These are phyloP conservation scores for Lotus japonicus DNA, from an alignment of 306 rosid genomes.

Conservation along the genomic window DNA sequence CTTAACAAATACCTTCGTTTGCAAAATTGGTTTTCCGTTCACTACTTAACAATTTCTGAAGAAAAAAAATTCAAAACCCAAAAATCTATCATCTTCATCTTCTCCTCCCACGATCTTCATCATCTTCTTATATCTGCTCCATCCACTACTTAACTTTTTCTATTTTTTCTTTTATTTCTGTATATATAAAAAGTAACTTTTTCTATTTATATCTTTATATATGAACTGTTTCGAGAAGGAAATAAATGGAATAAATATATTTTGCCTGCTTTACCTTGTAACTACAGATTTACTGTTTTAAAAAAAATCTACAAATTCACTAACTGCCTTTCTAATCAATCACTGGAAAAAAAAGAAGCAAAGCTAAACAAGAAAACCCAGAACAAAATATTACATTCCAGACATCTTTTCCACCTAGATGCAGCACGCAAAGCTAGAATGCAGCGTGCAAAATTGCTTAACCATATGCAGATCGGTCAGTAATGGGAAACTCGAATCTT, in stretches of 20 bases:
- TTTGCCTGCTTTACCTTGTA: background rate
- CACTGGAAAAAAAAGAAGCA: background rate
- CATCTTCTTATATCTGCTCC: no score
- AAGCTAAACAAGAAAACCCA: background rate
- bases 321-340: background rate
- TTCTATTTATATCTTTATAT: background rate
- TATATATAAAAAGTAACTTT: no score
- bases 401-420: constrained; percentile 20
- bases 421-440: constrained; percentile 13
- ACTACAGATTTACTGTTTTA: background rate
- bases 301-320: background rate
- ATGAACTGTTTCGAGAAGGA: constrained; percentile 1
- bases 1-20: no score
- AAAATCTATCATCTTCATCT: no score
- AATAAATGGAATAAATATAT: background rate
- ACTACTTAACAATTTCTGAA: no score
- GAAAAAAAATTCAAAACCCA: no score
- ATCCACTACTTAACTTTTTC: no score
- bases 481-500: constrained; percentile 1
- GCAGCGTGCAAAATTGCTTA: constrained; percentile 22
- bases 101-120: no score
- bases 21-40: no score
- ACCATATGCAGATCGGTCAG: constrained; percentile 25
- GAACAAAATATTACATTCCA: constrained; percentile 20
- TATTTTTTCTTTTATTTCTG: no score